Conservation (phyloP, 1,284 basidiomycete species). For the Cutaneotrichosporon cyanovorans region DNA sequence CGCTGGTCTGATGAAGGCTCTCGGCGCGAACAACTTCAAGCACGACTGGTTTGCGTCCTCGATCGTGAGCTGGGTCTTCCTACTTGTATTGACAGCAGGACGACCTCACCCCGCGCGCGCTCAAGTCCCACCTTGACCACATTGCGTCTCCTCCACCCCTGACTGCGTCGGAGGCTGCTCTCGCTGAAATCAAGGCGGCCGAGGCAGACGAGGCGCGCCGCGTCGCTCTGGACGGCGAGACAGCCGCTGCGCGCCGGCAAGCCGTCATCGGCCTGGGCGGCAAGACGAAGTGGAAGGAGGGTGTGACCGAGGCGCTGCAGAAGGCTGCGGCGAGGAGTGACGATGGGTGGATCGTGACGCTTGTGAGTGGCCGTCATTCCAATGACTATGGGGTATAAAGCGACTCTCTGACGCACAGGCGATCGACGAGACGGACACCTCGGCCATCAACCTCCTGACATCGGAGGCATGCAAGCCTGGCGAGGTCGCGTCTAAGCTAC, state of each 20-base stretch:
- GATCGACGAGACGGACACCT: slow-evolving; percentile 26
- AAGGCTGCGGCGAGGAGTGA: slow-evolving; percentile 52
- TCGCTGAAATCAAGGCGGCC: slow-evolving; percentile 64
- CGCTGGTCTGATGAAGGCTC: slow-evolving; percentile 60
- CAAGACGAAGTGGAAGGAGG: slow-evolving; percentile 56
- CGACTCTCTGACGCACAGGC: slow-evolving; percentile 21
- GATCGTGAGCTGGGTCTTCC: slow-evolving; percentile 51
- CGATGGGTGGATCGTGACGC: slow-evolving; percentile 53
- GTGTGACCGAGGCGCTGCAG: slow-evolving; percentile 58
- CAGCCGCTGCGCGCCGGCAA: slow-evolving; percentile 27
- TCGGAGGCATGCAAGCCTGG: slow-evolving; percentile 38
- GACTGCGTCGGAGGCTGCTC: slow-evolving; percentile 69
- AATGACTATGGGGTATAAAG: too few species aligned
- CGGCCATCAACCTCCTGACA: slow-evolving; percentile 26
- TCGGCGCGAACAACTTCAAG: slow-evolving; percentile 68
- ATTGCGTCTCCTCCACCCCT: slow-evolving; percentile 68
- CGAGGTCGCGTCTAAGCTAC: slow-evolving; percentile 47
- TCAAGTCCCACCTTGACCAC: slow-evolving; percentile 66
- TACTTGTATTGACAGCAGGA: slow-evolving; percentile 20
- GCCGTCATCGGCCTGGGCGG: slow-evolving; percentile 39
- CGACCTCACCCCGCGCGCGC: slow-evolving; percentile 51
- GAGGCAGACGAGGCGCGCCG: slow-evolving; percentile 51
- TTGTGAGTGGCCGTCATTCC: slow-evolving; percentile 51
- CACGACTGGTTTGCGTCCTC: slow-evolving; percentile 75
- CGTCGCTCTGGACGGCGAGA: slow-evolving; percentile 34